These are phyloP conservation scores for Sporothrix curviconia DNA, from an alignment of 2,329 filamentous ascomycete species.

Conservation along the genomic window DNA sequence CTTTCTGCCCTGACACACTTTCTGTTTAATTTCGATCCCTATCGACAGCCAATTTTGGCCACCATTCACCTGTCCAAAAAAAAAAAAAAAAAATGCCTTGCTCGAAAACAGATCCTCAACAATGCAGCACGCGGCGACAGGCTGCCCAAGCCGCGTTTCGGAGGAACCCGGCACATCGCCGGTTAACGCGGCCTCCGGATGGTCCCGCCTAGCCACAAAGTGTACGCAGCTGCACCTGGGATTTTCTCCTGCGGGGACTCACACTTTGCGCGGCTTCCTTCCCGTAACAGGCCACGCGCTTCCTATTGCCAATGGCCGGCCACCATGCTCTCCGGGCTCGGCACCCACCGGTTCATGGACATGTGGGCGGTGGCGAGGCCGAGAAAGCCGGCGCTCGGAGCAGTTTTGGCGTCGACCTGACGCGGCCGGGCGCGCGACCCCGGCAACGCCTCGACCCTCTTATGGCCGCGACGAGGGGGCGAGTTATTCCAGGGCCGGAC, in stretches of 20 bases:
- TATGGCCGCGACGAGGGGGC: conserved; percentile 88
- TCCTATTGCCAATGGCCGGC: conserved; percentile 65
- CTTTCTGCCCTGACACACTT: neutral
- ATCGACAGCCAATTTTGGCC: too few species aligned
- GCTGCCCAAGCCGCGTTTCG: too few species aligned
- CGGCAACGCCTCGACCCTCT: conserved; percentile 95
- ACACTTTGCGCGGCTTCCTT: too few species aligned
- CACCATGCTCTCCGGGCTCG: conserved; percentile 84
- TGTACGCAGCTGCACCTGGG: too few species aligned
- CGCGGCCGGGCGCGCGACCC: conserved; percentile 70
- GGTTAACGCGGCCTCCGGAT: too few species aligned
- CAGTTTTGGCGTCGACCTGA: conserved; percentile 88
- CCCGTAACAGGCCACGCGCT: conserved; percentile 40
- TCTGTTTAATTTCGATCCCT: neutral
- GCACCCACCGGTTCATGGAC: conserved; percentile 92
- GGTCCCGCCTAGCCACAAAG: too few species aligned
- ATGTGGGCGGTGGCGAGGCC: conserved; percentile 61
- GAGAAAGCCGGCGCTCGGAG: conserved; percentile 84
- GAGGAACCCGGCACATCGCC: too few species aligned
- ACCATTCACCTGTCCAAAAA: neutral
- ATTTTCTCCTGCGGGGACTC: too few species aligned
- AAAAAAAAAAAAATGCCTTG: conserved; percentile 29
- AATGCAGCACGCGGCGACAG: conserved; percentile 21
- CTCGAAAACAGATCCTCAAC: conserved; percentile 33
- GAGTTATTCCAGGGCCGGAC: conserved; percentile 90